Evolutionary conservation across 768 basidiomycete species (phyloP), one percentile per base, ranked within the genome.

Genomic region (Sistotremastrum niveocremeum): DNA sequence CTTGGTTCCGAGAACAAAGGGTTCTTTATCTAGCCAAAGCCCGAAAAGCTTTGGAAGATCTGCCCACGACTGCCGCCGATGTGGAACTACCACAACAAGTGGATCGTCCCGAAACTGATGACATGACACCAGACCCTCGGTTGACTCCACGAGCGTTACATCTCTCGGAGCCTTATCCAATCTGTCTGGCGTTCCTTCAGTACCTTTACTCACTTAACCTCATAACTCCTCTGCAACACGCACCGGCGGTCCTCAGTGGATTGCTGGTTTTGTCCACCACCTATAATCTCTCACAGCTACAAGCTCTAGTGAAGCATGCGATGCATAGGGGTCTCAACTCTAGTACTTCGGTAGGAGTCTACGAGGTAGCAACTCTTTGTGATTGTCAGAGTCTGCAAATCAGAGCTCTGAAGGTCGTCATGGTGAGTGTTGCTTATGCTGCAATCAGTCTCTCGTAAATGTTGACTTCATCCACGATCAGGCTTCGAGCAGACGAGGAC

Each of bases 291-390:
- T 59, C 70, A 3, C 79, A 93, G 57, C 66, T 99, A 12, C 76
- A 81, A 52, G 68, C 67, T 5, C 67, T 93, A 20, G 87, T 88
- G n/a, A 84, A 84, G 54, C 93, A 98, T 60, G 87, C 90, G 4
- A 87, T 98, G 81, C 94, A 98, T 57, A 78, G 81, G 20, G 76
- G 83, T 10, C 63, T 97, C 32, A 84, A 81, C 33, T 86, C 87
- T 56, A 75, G 78, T 31, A 87, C 83, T 8, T 87, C 85, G 30
- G 86, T 93, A 12, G 86, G 84, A 30, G 84, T 97, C 39, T 97
- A 97, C 59, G 91, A 95, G 60, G 90, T 95, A 7, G 88, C 93
- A 6, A 94, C 93, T 3, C 65, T 97, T 4, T 90, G 88, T 57
- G 85, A 79, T 52, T 86, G 84, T 59, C 76, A 87, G 51, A 84